Conservation (phyloP, 108 stramenopile genomes). For the Chaetoceros muelleri region DNA sequence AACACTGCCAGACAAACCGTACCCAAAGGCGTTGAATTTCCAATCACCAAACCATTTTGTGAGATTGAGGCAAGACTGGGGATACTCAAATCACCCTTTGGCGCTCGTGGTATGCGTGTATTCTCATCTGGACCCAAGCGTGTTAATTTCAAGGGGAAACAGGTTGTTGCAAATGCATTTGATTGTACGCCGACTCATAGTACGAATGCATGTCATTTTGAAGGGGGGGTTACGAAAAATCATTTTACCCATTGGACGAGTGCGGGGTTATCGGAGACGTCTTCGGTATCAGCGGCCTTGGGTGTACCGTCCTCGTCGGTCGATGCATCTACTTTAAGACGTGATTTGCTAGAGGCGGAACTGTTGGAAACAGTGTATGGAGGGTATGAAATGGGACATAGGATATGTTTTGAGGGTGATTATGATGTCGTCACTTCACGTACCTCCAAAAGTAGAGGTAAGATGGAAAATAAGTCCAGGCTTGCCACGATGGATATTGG, state of each 20-base stretch:
- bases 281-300: constrained; percentile 54
- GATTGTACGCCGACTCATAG: constrained; percentile 22
- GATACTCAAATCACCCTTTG: constrained; percentile 47
- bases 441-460: constrained; percentile 21
- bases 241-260: constrained; percentile 67
- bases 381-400: constrained; percentile 46
- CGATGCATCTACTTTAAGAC: constrained; percentile 32
- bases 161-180: constrained; percentile 44
- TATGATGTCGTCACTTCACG: constrained; percentile 17
- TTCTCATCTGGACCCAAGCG: constrained; percentile 53
- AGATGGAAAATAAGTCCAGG: constrained; percentile 73
- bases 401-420: constrained; percentile 48
- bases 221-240: constrained; percentile 54
- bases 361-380: constrained; percentile 62
- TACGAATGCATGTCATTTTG: constrained; percentile 24
- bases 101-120: constrained; percentile 37
- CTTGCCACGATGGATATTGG: constrained; percentile 47
- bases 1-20: constrained; percentile 33
- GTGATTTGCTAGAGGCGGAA: constrained; percentile 47
- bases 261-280: constrained; percentile 41
- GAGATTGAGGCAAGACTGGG: constrained; percentile 78
- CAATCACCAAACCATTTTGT: constrained; percentile 35
- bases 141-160: constrained; percentile 20
- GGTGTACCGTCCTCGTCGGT: constrained; percentile 18
- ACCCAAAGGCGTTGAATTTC: constrained; percentile 11